These are phyloP conservation scores for Ceratobasidium sp. DNA, from an alignment of 1,284 basidiomycete genomes.

Conservation along the genomic window DNA sequence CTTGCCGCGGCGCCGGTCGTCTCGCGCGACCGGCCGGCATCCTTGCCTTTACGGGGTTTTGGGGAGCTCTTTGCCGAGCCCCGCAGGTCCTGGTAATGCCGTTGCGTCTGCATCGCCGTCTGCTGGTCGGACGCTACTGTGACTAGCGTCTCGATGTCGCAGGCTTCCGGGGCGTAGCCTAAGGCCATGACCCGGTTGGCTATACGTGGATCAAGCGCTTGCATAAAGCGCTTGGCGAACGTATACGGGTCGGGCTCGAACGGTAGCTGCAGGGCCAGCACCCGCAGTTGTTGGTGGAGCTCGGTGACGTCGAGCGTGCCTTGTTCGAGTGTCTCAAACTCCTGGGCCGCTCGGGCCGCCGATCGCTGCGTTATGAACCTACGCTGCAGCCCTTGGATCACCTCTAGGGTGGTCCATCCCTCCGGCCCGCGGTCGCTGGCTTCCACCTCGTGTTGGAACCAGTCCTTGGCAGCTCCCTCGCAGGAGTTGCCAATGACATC, in stretches of 20 bases:
- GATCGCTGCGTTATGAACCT: background rate
- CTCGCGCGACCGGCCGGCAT: too few relatives aligned
- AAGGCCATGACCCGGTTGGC: background rate
- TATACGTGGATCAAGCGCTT: background rate
- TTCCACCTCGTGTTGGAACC: background rate
- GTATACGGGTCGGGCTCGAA: background rate
- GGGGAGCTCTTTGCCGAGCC: too few relatives aligned
- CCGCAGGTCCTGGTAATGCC: too few relatives aligned
- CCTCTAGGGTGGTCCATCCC: conserved; percentile 1
- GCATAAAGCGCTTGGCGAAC: background rate
- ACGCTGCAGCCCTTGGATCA: conserved; percentile 17
- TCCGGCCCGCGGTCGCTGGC: background rate
- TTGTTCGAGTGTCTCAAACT: background rate
- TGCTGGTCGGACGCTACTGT: background rate
- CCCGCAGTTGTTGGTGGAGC: conserved; percentile 4
- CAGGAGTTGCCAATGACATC: background rate
- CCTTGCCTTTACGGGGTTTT: too few relatives aligned
- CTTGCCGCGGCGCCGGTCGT: too few relatives aligned
- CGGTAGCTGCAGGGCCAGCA: background rate
- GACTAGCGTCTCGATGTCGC: background rate
- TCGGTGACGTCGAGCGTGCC: background rate
- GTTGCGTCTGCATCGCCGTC: background rate
- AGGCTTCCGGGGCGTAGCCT: background rate
- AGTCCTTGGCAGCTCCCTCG: too few relatives aligned
- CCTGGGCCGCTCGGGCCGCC: background rate